Conservation (phyloP, 1,139 yeast genomes). For the Candida tetrigidarum region DNA sequence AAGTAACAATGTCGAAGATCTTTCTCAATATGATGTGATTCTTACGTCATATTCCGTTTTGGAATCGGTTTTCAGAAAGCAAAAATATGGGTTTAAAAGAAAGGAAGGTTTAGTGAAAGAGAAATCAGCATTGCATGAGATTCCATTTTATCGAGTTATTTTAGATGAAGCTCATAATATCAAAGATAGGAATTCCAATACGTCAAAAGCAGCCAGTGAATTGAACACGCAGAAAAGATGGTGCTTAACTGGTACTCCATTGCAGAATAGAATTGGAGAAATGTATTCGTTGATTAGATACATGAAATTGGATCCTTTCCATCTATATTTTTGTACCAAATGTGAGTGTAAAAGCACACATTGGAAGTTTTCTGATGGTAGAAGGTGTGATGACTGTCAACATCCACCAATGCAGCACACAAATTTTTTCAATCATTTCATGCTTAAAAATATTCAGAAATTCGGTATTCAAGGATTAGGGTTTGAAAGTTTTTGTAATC, state of each 20-base stretch:
- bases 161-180: constrained; percentile 98
- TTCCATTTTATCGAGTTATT: constrained; percentile 83
- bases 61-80: constrained; percentile 85
- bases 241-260: constrained; percentile 95
- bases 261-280: constrained; percentile 96
- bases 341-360: constrained; percentile 82
- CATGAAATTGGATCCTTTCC: constrained; percentile 81
- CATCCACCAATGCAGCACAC: constrained; percentile 95
- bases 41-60: constrained; percentile 91
- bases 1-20: constrained; percentile 55
- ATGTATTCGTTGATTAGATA: constrained; percentile 89
- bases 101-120: constrained; percentile 74
- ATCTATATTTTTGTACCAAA: constrained; percentile 86
- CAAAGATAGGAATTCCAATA: constrained; percentile 91
- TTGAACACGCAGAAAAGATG: constrained; percentile 75
- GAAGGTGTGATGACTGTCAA: constrained; percentile 84
- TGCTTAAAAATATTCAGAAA: constrained; percentile 89
- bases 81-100: constrained; percentile 79
- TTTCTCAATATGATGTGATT: constrained; percentile 75
- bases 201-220: constrained; percentile 88
- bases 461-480: constrained; percentile 85
- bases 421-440: constrained; percentile 92
- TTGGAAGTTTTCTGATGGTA: constrained; percentile 84
- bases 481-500: constrained; percentile 71
- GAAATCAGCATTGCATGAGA: constrained; percentile 72